Base-by-base conservation (phyloP, 495 filamentous ascomycete genomes). In the Durotheca rogersii region DNA sequence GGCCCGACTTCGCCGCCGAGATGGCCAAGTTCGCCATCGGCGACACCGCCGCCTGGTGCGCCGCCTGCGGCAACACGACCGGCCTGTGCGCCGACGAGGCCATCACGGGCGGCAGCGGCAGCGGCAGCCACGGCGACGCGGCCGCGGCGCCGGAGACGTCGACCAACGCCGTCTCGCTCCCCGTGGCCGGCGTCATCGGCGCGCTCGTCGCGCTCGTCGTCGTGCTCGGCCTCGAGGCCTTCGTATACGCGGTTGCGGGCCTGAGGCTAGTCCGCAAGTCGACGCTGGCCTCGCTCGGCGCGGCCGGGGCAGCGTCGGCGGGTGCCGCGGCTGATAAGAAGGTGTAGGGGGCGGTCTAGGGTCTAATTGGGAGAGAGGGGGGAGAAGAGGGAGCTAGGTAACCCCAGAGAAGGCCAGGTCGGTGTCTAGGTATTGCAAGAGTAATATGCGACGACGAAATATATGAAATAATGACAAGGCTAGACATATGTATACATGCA, bases 11-110 rank as follows among this genome's bases (percentile, higher is more conserved):
- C 71, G 62, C 64, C 2, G 53, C 56, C 0, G 70, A 78, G 51
- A 79, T 93, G 71, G 63, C 71, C 43, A 73, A 76, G 29, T 78
- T 90, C 58, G 72, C 86, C 2, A 62, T 92, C 38, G 68, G 68
- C 0, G 74, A 77, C 14, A 78, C 77, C 7, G 60, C 73, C 25
- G 71, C 82, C 16, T 95, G 89, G 89, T 95, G 89, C 63, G 41
- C 56, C 0, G 64, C 68, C 31, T 95, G 89, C 58, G 79, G 80
- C n/a, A 80, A 84, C 35, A 70, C 69, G 0, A 80, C 78, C 2
- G 72, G 78, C 1, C 72, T 81, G 27, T 94, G 89, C 60, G 70
- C 78, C 7, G 70, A 67, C 3, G 67, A 69, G 14, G 37, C 56
- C 0, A 44, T 58, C 14, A 30, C 61, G 2, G 42, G 38, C 2